phyloP scores from a whole-genome alignment of 345 rosid species.

The Ceriops tagal region DNA sequence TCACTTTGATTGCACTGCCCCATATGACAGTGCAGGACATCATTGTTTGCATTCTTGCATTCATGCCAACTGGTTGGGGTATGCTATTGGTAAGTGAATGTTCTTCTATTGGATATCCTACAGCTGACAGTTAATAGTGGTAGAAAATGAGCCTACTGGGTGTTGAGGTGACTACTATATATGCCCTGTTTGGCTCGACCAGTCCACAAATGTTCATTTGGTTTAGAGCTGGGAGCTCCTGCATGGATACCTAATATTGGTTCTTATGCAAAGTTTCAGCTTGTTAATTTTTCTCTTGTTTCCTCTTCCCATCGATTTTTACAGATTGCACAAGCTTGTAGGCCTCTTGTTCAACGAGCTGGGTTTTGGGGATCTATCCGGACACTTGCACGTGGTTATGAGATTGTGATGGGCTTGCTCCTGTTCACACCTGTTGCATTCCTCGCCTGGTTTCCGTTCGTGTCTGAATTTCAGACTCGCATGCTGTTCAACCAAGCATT shows the following conservation, averaged over 20 bases:
- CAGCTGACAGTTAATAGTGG: no score
- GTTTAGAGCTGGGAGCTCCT: no score
- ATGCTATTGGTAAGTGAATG: conserved; percentile 71
- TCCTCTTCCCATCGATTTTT: background rate
- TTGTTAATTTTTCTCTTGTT: background rate
- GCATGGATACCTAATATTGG: no score
- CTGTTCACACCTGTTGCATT: conserved; percentile 97
- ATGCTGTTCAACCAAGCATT: conserved; percentile 99
- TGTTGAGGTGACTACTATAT: no score
- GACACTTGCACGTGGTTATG: conserved; percentile 94
- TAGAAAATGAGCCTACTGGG: no score
- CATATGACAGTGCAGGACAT: conserved; percentile 87
- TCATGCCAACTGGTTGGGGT: conserved; percentile 99
- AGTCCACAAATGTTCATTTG: no score
- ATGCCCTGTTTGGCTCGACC: no score
- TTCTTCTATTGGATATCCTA: no score
- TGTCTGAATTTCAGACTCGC: conserved; percentile 96
- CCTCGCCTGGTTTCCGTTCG: conserved; percentile 98
- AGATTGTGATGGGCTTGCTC: conserved; percentile 86
- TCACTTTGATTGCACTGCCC: conserved; percentile 71
- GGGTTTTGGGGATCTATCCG: conserved; percentile 91
- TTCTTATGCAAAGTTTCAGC: no score
- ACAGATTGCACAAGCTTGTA: conserved; percentile 96
- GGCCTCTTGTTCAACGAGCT: conserved; percentile 58
- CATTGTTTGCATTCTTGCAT: conserved; percentile 87